phyloP scores from a whole-genome alignment of 345 rosid species.

The Raphanus sativus region DNA sequence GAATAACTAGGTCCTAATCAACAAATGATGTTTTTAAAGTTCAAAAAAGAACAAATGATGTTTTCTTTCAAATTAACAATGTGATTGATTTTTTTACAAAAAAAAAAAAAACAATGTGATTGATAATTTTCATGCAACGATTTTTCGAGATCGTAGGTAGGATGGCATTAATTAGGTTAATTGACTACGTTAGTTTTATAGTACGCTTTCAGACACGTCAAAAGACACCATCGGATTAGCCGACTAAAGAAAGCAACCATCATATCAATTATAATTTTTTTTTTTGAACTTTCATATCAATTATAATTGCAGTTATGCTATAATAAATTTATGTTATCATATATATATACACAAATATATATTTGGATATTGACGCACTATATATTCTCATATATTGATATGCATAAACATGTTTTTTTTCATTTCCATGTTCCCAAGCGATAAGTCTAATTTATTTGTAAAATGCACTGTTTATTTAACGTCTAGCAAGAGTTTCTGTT shows the following conservation, averaged over 20 bases:
- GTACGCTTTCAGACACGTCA: slow-evolving; percentile 26
- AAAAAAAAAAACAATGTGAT: slow-evolving; percentile 6
- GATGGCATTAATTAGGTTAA: slow-evolving; percentile 12
- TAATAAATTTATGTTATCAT: too few species aligned
- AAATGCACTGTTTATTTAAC: too few species aligned
- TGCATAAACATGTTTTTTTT: background rate
- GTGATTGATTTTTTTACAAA: too few species aligned
- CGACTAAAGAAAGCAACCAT: slow-evolving; percentile 25
- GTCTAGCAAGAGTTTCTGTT: too few species aligned
- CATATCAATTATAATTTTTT: background rate
- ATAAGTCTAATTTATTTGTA: too few species aligned
- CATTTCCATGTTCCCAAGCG: too few species aligned
- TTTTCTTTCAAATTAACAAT: background rate
- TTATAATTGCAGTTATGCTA: background rate
- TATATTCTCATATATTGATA: background rate
- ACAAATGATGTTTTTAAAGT: background rate
- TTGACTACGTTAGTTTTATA: slow-evolving; percentile 14
- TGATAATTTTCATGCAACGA: slow-evolving; percentile 22
- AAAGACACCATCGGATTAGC: slow-evolving; percentile 32
- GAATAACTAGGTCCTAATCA: slow-evolving; percentile 12
- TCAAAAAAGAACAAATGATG: background rate
- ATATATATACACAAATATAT: background rate
- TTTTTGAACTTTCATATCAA: too few species aligned
- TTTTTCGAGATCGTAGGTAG: slow-evolving; percentile 11
- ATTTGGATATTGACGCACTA: background rate